Evolutionary conservation across 2,329 filamentous ascomycete species (phyloP).

Genomic region (Achaetomium macrosporum): DNA sequence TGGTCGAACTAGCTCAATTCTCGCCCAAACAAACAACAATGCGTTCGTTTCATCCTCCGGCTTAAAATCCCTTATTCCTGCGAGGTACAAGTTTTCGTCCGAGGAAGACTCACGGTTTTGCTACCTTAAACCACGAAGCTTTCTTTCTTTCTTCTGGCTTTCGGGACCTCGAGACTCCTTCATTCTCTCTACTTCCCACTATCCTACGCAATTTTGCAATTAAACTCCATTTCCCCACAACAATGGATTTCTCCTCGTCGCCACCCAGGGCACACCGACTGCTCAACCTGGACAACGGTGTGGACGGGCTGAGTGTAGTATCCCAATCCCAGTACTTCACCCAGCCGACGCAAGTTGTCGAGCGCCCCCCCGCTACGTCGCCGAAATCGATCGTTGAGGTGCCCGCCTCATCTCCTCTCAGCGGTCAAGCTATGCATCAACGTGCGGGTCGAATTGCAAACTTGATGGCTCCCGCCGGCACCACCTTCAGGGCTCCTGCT

Average conservation of each 20-base stretch:
- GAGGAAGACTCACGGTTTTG: too few species aligned
- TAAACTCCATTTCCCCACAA: not conserved
- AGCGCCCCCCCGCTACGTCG: slow-evolving; percentile 37
- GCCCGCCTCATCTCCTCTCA: slow-evolving; percentile 77
- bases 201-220: too few species aligned
- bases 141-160: too few species aligned
- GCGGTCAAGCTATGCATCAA: slow-evolving; percentile 29
- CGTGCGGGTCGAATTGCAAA: slow-evolving; percentile 28
- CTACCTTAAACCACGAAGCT: too few species aligned
- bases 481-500: slow-evolving; percentile 51
- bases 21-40: too few species aligned
- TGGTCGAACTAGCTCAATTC: too few species aligned
- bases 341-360: slow-evolving; percentile 41
- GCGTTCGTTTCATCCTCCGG: too few species aligned
- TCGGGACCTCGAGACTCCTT: too few species aligned
- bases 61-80: too few species aligned
- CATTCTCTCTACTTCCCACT: too few species aligned
- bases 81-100: too few species aligned
- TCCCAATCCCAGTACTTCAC: slow-evolving; percentile 42
- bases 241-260: slow-evolving; percentile 23
- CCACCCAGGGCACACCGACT: slow-evolving; percentile 12
- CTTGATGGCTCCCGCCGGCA: slow-evolving; percentile 70
- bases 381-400: slow-evolving; percentile 63
- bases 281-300: slow-evolving; percentile 19
- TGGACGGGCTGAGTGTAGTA: slow-evolving; percentile 31